A percentile compares a stretch with the other conserved stretches of the same genome.
phyloP scores from a whole-genome alignment of 352 stramenopile species.

The Thraustochytrium sp. region DNA sequence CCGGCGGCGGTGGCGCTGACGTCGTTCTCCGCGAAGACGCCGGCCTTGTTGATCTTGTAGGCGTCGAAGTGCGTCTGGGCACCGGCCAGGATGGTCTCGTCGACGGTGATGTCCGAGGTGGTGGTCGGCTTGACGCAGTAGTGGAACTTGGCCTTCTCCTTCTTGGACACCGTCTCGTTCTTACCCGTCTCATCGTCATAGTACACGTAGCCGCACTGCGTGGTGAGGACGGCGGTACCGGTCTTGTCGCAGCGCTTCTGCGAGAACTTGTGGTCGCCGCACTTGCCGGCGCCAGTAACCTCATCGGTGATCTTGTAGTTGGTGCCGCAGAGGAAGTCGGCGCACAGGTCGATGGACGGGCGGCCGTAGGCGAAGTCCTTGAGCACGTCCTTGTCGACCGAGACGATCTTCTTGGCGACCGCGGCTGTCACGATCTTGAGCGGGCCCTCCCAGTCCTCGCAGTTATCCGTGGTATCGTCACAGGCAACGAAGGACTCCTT shows the following conservation, averaged over 20 bases:
- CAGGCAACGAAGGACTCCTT: not conserved
- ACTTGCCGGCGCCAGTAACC: not conserved
- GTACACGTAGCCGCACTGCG: not conserved
- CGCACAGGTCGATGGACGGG: not conserved
- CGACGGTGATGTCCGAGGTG: not conserved
- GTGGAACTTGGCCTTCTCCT: not conserved
- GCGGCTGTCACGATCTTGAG: not conserved
- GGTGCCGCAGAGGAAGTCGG: not conserved
- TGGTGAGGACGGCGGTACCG: not conserved
- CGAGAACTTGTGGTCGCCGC: slow-evolving; percentile 5
- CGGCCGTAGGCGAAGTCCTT: not conserved
- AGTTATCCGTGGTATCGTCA: not conserved
- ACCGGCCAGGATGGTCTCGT: not conserved
- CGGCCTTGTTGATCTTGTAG: not conserved
- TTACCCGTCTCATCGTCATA: not conserved
- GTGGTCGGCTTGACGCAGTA: not conserved
- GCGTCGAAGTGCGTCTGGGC: not conserved
- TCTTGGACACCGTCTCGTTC: not conserved
- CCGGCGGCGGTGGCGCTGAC: slow-evolving; percentile 54
- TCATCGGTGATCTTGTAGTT: not conserved
- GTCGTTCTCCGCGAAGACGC: slow-evolving; percentile 55
- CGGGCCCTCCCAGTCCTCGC: not conserved
- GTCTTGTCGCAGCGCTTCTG: not conserved
- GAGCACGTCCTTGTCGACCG: slow-evolving; percentile 59
- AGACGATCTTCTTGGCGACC: slow-evolving; percentile 47